Evolutionary conservation across 2,329 filamentous ascomycete species (phyloP), one percentile per base, ranked within the genome.

Genomic region (Sporothrix brasiliensis): DNA sequence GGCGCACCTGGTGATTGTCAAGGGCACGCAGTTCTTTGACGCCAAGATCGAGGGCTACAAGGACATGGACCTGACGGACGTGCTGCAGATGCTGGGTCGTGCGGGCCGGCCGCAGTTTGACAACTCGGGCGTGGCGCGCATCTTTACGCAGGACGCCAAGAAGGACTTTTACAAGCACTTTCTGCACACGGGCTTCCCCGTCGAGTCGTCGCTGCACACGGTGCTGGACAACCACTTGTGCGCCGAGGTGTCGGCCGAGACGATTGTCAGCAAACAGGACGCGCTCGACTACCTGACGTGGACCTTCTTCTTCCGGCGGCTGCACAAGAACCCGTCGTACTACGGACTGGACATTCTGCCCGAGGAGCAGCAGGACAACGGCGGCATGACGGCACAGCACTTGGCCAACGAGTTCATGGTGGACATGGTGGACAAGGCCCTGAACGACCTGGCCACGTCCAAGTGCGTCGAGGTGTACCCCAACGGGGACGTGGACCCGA

Each of bases 111-210:
- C 95, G 3, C 95, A 99, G 78, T 99, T 99, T 78, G 95, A 99
- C 79, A 92, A 90, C 69, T 97, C 94, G 0, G 95, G 96, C 74
- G 96, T 99, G 70, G 96, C 95, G 11, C 90, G 94, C 41, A 99
- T 99, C 77, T 97, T 99, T 78, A 99, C 95, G 0, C 94, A 99
- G 77, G 94, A 98, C 76, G 85, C 94, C 2, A 99, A 98, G 84
- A 99, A 99, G 81, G 93, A 96, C 72, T 99, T 99, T 80, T 99
- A 99, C 82, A 99, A 99, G 83, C 95, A 99, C 81, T 99, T 99
- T 82, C 81, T 99, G 69, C 95, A 99, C 78, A 98, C 94, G 0
- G 96, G 95, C 1, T 99, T 99, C 79, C 96, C 95, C 0, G 95
- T 99, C 13, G 95, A 99, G 79, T 97, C 94, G 0, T 96, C 94